Evolutionary conservation across 176 grass and related monocot species (phyloP).

Genomic region (Olyra latifolia): DNA sequence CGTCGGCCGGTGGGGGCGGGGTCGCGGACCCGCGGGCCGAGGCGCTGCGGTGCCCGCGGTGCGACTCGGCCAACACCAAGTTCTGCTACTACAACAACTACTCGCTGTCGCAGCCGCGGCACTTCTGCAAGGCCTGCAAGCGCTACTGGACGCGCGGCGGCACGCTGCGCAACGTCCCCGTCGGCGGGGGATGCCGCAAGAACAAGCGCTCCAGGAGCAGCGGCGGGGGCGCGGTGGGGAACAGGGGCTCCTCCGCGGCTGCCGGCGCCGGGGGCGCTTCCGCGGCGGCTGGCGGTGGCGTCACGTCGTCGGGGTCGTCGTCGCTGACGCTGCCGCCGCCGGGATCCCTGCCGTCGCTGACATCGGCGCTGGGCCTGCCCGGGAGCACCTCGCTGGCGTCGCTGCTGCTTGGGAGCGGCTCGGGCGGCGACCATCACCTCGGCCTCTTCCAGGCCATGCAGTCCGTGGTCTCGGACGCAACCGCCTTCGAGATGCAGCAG

Average conservation of each 20-base stretch:
- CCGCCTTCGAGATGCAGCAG: slow-evolving; percentile 51
- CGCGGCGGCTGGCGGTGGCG: background rate
- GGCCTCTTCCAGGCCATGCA: slow-evolving; percentile 66
- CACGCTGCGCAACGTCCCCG: slow-evolving; percentile 92
- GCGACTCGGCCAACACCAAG: slow-evolving; percentile 98
- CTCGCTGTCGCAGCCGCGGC: slow-evolving; percentile 91
- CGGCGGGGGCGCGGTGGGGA: background rate
- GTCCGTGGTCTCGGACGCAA: slow-evolving; percentile 41
- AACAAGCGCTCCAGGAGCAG: slow-evolving; percentile 74
- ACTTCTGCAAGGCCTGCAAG: slow-evolving; percentile 99
- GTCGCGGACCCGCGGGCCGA: slow-evolving; percentile 47
- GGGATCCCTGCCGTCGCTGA: slow-evolving; percentile 26
- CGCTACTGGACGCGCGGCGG: slow-evolving; percentile 99
- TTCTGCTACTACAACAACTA: slow-evolving; percentile 99
- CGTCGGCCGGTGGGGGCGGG: background rate
- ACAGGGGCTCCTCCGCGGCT: slow-evolving; percentile 9
- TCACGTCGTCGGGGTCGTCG: slow-evolving; percentile 14
- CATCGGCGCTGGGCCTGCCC: slow-evolving; percentile 36
- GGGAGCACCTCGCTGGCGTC: slow-evolving; percentile 42
- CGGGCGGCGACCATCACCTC: slow-evolving; percentile 27
- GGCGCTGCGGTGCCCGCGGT: slow-evolving; percentile 75
- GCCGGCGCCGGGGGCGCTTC: background rate
- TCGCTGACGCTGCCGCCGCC: slow-evolving; percentile 6
- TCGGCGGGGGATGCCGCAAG: slow-evolving; percentile 95
- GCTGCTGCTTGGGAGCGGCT: slow-evolving; percentile 37